A percentile compares a stretch with the other conserved stretches of the same genome.
Conservation (phyloP, 2,329 filamentous ascomycete species). For the Juglanconis sp. region DNA sequence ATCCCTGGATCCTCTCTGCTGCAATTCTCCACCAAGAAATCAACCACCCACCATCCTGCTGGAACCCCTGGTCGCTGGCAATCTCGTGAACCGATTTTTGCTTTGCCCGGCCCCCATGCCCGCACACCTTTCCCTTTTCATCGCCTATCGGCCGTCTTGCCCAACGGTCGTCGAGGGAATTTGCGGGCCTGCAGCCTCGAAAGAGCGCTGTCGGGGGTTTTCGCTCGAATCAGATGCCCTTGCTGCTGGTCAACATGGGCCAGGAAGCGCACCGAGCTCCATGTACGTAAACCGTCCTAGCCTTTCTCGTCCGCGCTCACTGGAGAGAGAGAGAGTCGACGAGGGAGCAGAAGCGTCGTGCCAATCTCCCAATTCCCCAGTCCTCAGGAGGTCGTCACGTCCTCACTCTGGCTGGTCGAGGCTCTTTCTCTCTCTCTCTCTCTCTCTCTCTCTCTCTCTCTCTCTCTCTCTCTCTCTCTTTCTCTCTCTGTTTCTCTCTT, state of each 20-base stretch:
- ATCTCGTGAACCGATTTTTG: conserved; percentile 47
- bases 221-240: conserved; percentile 39
- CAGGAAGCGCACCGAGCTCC: conserved; percentile 19
- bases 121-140: conserved; percentile 38
- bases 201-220: conserved; percentile 41
- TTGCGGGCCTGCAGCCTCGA: conserved; percentile 37
- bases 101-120: conserved; percentile 27
- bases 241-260: conserved; percentile 36
- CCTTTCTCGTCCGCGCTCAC: not conserved
- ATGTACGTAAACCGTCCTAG: conserved; percentile 10
- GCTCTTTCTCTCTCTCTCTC: too few species aligned
- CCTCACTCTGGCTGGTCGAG: too few species aligned
- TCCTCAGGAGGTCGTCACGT: not conserved
- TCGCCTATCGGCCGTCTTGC: conserved; percentile 36
- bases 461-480: too few species aligned
- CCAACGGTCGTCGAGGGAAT: conserved; percentile 47
- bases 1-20: conserved; percentile 13
- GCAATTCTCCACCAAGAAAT: conserved; percentile 11
- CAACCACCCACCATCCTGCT: conserved; percentile 14
- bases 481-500: too few species aligned
- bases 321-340: not conserved
- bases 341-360: not conserved
- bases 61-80: conserved; percentile 34
- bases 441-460: too few species aligned
- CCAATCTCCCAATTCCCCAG: not conserved